Evolutionary conservation across 2,329 filamentous ascomycete species (phyloP).

Genomic region (Colletotrichum salicis): DNA sequence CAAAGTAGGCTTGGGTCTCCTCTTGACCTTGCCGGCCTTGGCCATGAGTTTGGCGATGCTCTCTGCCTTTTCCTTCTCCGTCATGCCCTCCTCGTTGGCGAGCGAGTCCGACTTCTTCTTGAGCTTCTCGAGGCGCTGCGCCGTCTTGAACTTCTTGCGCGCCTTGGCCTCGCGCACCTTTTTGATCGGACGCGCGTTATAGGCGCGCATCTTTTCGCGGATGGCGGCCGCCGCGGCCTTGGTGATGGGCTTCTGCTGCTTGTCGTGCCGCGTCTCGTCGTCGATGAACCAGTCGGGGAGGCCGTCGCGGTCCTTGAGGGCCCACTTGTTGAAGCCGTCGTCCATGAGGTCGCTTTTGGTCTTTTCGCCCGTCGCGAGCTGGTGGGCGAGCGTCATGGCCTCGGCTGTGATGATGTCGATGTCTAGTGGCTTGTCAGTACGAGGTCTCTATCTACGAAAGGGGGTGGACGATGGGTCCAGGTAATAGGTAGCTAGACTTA

Average conservation of each 20-base stretch:
- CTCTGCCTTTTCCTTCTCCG: constrained; percentile 93
- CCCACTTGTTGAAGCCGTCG: constrained; percentile 91
- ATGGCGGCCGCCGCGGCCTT: constrained; percentile 91
- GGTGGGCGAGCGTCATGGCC: constrained; percentile 96
- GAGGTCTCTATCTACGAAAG: constrained; percentile 1
- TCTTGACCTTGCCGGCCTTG: constrained; percentile 87
- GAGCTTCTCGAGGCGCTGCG: constrained; percentile 89
- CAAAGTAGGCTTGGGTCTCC: constrained; percentile 82
- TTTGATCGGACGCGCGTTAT: constrained; percentile 97
- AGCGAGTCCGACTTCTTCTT: constrained; percentile 96
- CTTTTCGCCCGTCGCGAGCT: constrained; percentile 87
- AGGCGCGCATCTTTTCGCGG: constrained; percentile 90
- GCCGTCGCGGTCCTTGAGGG: constrained; percentile 90
- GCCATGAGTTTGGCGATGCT: constrained; percentile 84
- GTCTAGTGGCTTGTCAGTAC: constrained; percentile 59
- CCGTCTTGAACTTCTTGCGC: constrained; percentile 95
- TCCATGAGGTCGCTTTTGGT: constrained; percentile 84
- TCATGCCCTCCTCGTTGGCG: constrained; percentile 89
- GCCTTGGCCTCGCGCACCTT: constrained; percentile 98
- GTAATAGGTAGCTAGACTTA: constrained; percentile 46
- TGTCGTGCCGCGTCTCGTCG: constrained; percentile 87
- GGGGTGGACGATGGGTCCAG: background rate
- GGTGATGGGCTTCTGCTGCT: constrained; percentile 86
- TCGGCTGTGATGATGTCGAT: constrained; percentile 99
- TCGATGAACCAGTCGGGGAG: constrained; percentile 98